Percentiles rank a stretch among this genome's conserved stretches.
phyloP scores from a whole-genome alignment of 352 stramenopile genomes.

The Pythium volutum region DNA sequence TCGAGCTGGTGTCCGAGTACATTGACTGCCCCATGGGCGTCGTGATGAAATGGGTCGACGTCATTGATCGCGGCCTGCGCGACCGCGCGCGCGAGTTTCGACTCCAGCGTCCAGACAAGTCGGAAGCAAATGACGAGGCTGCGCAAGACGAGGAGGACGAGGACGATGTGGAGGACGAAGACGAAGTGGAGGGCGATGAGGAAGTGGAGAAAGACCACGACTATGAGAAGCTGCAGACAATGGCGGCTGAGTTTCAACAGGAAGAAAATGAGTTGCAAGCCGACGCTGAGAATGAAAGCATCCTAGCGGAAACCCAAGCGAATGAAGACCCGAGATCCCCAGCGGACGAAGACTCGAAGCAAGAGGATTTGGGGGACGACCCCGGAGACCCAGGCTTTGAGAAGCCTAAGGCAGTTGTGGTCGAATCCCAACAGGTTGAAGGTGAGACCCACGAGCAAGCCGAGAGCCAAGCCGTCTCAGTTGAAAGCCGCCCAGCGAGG shows the following conservation, averaged over 20 bases:
- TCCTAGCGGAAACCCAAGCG: neutral
- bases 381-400: neutral
- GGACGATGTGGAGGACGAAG: too few relatives aligned
- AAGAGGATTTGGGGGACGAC: neutral
- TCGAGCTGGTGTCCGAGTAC: conserved; percentile 66
- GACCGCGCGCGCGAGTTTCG: conserved; percentile 1
- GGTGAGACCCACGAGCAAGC: neutral
- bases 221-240: too few relatives aligned
- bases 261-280: neutral
- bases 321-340: neutral
- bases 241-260: too few relatives aligned
- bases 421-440: neutral
- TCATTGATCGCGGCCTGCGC: conserved; percentile 16
- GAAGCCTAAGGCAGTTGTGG: neutral
- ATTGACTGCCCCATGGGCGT: conserved; percentile 47
- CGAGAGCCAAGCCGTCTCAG: neutral
- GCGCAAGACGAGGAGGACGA: too few relatives aligned
- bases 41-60: conserved; percentile 29
- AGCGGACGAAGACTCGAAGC: neutral
- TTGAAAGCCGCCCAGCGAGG: neutral
- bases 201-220: too few relatives aligned
- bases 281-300: neutral
- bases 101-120: too few relatives aligned
- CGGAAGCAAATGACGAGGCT: too few relatives aligned
- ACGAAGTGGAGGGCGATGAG: too few relatives aligned